Percentiles rank a stretch among this genome's conserved stretches.
Evolutionary conservation across 805 yeast genomes (phyloP).

Genomic region (Huiozyma naganishii): DNA sequence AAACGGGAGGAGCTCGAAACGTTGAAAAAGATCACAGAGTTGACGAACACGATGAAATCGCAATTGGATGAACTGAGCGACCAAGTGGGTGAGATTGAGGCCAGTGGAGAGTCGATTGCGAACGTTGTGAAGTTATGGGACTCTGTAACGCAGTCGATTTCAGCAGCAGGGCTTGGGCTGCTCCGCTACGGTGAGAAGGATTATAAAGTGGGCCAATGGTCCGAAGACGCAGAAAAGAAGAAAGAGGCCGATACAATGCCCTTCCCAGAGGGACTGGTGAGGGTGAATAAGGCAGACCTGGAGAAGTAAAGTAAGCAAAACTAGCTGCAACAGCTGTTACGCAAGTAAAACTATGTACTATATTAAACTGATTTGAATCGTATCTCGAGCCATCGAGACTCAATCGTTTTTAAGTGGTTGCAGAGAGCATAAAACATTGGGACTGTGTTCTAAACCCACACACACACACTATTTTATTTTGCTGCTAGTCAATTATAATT

Average conservation of each 20-base stretch:
- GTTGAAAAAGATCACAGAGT: conserved; percentile 16
- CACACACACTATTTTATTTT: no score
- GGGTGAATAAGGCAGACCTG: conserved; percentile 36
- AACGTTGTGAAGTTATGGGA: conserved; percentile 25
- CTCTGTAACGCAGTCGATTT: conserved; percentile 22
- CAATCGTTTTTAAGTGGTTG: no score
- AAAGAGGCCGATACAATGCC: conserved; percentile 29
- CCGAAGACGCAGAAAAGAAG: conserved; percentile 20
- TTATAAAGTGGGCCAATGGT: conserved; percentile 24
- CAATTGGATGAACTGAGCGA: conserved; percentile 20
- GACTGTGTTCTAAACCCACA: no score
- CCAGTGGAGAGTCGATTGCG: conserved; percentile 18
- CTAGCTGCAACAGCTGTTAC: no score
- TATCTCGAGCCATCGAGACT: no score
- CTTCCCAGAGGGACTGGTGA: conserved; percentile 54
- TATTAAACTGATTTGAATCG: no score
- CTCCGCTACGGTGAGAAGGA: conserved; percentile 24
- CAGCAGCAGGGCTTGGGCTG: conserved; percentile 24
- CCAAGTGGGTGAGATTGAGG: conserved; percentile 17
- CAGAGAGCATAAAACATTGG: no score
- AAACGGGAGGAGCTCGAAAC: conserved; percentile 20
- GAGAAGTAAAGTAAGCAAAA: conserved; percentile 17
- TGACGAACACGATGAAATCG: conserved; percentile 19
- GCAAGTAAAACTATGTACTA: no score
- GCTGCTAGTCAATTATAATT: no score